Percentiles rank a stretch among this genome's conserved stretches.
These are phyloP conservation scores for Taphrina communis DNA, from an alignment of 1,139 yeast genomes.

Conservation along the genomic window DNA sequence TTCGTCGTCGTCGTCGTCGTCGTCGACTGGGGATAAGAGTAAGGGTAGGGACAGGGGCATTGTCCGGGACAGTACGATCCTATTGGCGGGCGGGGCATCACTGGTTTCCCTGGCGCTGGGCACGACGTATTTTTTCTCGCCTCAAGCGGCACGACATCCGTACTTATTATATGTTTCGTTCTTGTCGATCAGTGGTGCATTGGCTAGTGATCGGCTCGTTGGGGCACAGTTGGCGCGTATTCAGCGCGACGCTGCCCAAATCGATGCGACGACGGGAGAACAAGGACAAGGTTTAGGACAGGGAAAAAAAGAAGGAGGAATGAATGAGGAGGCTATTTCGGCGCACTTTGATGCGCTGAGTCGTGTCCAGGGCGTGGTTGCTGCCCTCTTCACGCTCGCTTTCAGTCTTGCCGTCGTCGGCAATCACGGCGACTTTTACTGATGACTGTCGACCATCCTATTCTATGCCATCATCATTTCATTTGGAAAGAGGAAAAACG, in stretches of 20 bases:
- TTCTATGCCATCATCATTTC: background rate
- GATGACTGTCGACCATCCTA: background rate
- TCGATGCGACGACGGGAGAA: background rate
- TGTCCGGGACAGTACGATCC: too few relatives aligned
- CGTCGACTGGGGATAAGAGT: background rate
- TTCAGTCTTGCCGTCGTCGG: slow-evolving; percentile 31
- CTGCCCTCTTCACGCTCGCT: slow-evolving; percentile 5
- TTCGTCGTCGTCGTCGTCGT: background rate
- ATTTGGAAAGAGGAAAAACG: background rate
- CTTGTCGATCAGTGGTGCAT: background rate
- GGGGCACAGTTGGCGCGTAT: too few relatives aligned
- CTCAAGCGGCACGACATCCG: slow-evolving; percentile 25
- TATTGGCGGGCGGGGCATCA: background rate
- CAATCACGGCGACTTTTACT: slow-evolving; percentile 30
- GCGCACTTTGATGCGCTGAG: slow-evolving; percentile 6
- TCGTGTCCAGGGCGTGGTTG: slow-evolving; percentile 6
- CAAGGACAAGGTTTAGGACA: background rate
- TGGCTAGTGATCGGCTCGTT: background rate
- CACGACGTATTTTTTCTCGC: background rate
- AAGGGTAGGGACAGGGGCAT: background rate
- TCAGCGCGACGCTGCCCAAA: too few relatives aligned
- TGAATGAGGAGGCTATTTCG: slow-evolving; percentile 28
- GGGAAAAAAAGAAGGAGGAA: background rate
- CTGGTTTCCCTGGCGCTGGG: background rate
- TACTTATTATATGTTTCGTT: slow-evolving; percentile 12